Percentiles rank a stretch among this genome's conserved stretches.
Evolutionary conservation across 805 yeast species (phyloP).

Genomic region (Candida manassasensis): DNA sequence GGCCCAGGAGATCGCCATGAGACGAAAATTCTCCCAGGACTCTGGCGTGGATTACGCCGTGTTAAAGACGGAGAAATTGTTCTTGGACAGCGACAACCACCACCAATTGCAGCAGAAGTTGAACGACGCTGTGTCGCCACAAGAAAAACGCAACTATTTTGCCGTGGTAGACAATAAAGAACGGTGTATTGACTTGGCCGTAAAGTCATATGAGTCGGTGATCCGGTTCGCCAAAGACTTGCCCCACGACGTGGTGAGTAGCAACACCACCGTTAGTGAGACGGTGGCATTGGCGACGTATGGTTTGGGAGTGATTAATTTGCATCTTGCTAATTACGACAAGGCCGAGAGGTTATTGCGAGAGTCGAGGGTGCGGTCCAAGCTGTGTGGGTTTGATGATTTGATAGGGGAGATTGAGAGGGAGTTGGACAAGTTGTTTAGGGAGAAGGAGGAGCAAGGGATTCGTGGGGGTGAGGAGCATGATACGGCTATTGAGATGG

Average conservation of each 20-base stretch:
- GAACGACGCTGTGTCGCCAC: slow-evolving; percentile 4
- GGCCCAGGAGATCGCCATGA: slow-evolving; percentile 35
- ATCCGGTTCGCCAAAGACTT: slow-evolving; percentile 27
- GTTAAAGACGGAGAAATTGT: slow-evolving; percentile 10
- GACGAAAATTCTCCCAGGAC: slow-evolving; percentile 18
- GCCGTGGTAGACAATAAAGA: slow-evolving; percentile 15
- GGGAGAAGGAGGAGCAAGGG: slow-evolving; percentile 22
- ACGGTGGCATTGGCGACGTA: slow-evolving; percentile 77
- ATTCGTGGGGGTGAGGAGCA: slow-evolving; percentile 7
- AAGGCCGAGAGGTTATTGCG: slow-evolving; percentile 58
- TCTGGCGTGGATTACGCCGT: slow-evolving; percentile 22
- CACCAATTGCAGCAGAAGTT: slow-evolving; percentile 1
- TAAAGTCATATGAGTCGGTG: slow-evolving; percentile 33
- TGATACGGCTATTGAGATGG: slow-evolving; percentile 19
- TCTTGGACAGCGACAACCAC: slow-evolving; percentile 6
- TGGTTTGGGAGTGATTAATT: slow-evolving; percentile 75
- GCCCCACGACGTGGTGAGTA: slow-evolving; percentile 20
- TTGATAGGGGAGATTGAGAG: slow-evolving; percentile 60
- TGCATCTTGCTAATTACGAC: slow-evolving; percentile 53
- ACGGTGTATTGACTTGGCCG: slow-evolving; percentile 25
- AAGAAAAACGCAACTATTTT: slow-evolving; percentile 23
- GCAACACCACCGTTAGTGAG: slow-evolving; percentile 41
- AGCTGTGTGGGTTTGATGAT: slow-evolving; percentile 59
- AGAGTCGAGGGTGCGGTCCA: slow-evolving; percentile 68
- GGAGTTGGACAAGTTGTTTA: slow-evolving; percentile 54